Evolutionary conservation across 2,329 filamentous ascomycete species (phyloP).

Genomic region (Purpureocillium takamizusanense): DNA sequence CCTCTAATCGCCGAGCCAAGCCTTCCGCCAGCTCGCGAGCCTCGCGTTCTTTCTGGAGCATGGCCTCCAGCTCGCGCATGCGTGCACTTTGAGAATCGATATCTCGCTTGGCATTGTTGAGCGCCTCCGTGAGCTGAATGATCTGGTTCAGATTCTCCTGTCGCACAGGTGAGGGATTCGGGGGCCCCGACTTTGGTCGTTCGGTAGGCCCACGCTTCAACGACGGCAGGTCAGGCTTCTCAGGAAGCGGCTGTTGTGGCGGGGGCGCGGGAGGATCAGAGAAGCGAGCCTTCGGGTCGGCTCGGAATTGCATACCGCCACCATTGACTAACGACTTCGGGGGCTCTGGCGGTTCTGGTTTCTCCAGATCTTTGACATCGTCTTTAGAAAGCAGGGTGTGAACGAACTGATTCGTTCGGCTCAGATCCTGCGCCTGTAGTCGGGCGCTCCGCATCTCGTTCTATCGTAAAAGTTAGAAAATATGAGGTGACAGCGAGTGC

Average conservation of each 20-base stretch:
- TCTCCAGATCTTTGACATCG: constrained; percentile 48
- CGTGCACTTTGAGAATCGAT: constrained; percentile 73
- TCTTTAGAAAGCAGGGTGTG: constrained; percentile 68
- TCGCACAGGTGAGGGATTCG: constrained; percentile 49
- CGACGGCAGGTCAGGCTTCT: constrained; percentile 76
- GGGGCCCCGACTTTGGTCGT: constrained; percentile 49
- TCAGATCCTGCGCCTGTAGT: constrained; percentile 78
- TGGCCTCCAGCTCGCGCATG: constrained; percentile 66
- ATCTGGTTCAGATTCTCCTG: constrained; percentile 63
- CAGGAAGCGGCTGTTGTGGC: constrained; percentile 84
- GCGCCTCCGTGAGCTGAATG: constrained; percentile 71
- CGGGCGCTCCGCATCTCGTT: constrained; percentile 84
- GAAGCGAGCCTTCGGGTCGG: constrained; percentile 75
- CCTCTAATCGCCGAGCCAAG: constrained; percentile 60
- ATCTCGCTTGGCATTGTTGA: constrained; percentile 77
- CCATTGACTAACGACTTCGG: constrained; percentile 44
- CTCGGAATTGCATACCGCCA: constrained; percentile 46
- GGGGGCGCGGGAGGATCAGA: constrained; percentile 90
- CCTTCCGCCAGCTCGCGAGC: constrained; percentile 82
- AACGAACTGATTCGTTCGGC: constrained; percentile 74
- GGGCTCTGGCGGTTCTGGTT: constrained; percentile 36
- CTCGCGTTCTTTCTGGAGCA: constrained; percentile 69
- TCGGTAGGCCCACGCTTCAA: constrained; percentile 72
- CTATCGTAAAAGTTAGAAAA: too few relatives aligned
- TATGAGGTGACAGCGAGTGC: not conserved